Evolutionary conservation across 495 filamentous ascomycete species (phyloP).

Genomic region (Penicillium paxilli): DNA sequence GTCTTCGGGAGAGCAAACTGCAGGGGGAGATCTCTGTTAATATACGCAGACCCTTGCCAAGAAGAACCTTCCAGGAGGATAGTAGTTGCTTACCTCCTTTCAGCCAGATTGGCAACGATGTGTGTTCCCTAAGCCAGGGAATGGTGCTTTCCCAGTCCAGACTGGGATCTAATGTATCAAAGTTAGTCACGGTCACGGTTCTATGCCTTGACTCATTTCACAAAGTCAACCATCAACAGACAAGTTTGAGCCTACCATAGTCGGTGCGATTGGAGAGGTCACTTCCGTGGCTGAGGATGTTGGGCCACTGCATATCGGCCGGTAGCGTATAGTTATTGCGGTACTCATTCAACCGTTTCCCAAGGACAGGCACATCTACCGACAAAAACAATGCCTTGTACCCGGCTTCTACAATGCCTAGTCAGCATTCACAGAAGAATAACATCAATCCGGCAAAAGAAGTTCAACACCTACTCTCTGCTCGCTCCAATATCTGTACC

Average conservation of each 20-base stretch:
- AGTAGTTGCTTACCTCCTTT: constrained; percentile 67
- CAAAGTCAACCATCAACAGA: too few relatives aligned
- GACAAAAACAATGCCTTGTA: constrained; percentile 95
- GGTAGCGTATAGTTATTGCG: constrained; percentile 46
- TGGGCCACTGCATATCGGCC: constrained; percentile 32
- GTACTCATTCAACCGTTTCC: constrained; percentile 52
- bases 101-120: constrained; percentile 87
- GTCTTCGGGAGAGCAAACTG: constrained; percentile 74
- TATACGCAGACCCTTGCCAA: not conserved
- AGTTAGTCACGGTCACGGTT: not conserved
- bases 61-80: not conserved
- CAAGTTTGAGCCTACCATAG: constrained; percentile 24
- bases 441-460: not conserved
- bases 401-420: constrained; percentile 61
- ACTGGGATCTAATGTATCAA: constrained; percentile 71
- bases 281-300: constrained; percentile 30
- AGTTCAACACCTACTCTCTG: constrained; percentile 63
- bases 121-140: constrained; percentile 86
- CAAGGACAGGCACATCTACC: constrained; percentile 88
- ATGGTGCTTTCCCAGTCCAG: constrained; percentile 82
- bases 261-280: constrained; percentile 30
- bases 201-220: too few relatives aligned
- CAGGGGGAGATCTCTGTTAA: not conserved
- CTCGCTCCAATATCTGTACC: constrained; percentile 79
- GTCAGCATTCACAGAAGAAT: constrained; percentile 10